Evolutionary conservation across 1,139 yeast genomes (phyloP), one percentile per base, ranked within the genome.

Genomic region (Candida freyschussii): DNA sequence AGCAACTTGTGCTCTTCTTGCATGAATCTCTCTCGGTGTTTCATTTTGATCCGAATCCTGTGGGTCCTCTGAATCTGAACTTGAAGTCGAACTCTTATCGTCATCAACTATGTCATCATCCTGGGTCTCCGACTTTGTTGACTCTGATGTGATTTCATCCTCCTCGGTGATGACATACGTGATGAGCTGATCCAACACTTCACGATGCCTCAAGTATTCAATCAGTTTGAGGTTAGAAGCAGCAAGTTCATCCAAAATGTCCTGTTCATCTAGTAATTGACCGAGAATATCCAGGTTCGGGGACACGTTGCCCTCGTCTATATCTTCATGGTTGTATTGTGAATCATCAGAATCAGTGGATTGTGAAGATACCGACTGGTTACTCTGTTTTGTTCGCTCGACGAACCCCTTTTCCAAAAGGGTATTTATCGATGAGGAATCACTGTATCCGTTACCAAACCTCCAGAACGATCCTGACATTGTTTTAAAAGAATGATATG

Each of bases 391-490:
- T 12, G 13, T n/a, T 67, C 47, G 81, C 84, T 57, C 60, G 15
- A 64, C 56, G 29, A 60, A 57, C 7, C 63, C 62, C 24, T 56
- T 60, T 30, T 59, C 61, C 44, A 91, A 69, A 29, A 89, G 67
- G 35, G 79, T 77, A 44, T 85, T 77, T 37, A 89, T 77, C 39
- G 83, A 74, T 8, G 89, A 78, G 29, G 78, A 74, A 32, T 86
- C 75, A 32, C 87, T 75, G 57, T 83, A 83, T 43, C 86, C 91
- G 57, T 80, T 83, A 36, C 89, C 85, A 60, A 85, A 83, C 58
- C 85, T 81, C 97, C 97, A 89, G 59, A 87, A 89, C 27, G 91
- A 74, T 21, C 84, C 82, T 4, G 89, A 78, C 91, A 80, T 80
- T 17, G 24, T 34, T 13, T 8, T n/a, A 24, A 19, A 9, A 19